Evolutionary conservation across 2,329 filamentous ascomycete genomes (phyloP).

Genomic region (Talaromyces pinophilus): DNA sequence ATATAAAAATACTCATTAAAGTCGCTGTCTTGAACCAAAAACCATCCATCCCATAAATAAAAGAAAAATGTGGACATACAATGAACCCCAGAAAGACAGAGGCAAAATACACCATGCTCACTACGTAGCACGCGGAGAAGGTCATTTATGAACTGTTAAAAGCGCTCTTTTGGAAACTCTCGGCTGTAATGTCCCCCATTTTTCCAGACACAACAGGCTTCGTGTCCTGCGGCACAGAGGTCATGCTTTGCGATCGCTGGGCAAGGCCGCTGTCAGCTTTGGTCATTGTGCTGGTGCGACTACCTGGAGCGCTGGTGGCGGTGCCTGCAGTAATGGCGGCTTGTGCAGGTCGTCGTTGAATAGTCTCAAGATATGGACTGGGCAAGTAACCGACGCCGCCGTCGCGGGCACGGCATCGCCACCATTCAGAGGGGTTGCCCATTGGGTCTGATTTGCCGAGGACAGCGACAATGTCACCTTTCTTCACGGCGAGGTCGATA

Average conservation of each 20-base stretch:
- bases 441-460: conserved; percentile 89
- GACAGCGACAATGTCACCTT: conserved; percentile 93
- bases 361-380: conserved; percentile 80
- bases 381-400: conserved; percentile 90
- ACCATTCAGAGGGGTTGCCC: conserved; percentile 94
- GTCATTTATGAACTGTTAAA: conserved; percentile 46
- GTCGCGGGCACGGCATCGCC: conserved; percentile 88
- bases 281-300: conserved; percentile 58
- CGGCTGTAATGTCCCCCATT: conserved; percentile 64
- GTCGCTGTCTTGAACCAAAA: not conserved
- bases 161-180: conserved; percentile 70
- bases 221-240: conserved; percentile 28
- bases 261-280: conserved; percentile 22
- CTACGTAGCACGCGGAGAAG: not conserved
- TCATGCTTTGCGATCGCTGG: conserved; percentile 36
- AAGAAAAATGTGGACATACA: not conserved
- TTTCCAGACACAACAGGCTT: conserved; percentile 59
- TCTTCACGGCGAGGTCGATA: conserved; percentile 87
- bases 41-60: not conserved
- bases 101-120: not conserved
- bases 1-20: not conserved
- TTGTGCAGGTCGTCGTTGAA: conserved; percentile 57
- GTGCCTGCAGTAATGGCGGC: conserved; percentile 47
- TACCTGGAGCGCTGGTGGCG: conserved; percentile 32
- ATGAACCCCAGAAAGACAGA: not conserved